Evolutionary conservation across 139 green algal species (phyloP).

Genomic region (Coelastrella sp.): DNA sequence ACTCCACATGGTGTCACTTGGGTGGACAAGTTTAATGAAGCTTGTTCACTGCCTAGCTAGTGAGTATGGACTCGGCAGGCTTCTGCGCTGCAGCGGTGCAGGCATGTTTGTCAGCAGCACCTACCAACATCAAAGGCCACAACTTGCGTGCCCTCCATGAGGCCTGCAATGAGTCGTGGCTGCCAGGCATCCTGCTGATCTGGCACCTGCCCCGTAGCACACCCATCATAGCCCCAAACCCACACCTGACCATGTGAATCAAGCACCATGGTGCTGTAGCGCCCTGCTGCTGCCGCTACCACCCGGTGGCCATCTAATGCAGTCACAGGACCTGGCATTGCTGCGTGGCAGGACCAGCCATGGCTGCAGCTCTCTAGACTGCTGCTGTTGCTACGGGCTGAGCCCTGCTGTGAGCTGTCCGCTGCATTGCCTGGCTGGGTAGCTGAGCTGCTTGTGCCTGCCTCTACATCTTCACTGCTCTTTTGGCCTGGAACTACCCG

Average conservation of each 20-base stretch:
- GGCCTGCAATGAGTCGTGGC: conserved; percentile 45
- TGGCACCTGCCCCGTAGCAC: conserved; percentile 48
- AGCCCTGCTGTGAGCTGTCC: neutral
- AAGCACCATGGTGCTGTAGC: conserved; percentile 65
- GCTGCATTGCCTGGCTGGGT: neutral
- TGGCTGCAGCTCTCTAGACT: neutral
- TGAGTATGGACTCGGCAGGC: too few relatives aligned
- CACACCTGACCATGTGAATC: conserved; percentile 49
- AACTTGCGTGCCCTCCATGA: conserved; percentile 53
- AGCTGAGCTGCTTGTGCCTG: neutral
- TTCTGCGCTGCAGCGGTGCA: too few relatives aligned
- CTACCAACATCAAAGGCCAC: conserved; percentile 60
- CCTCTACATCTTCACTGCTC: neutral
- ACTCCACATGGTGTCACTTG: too few relatives aligned
- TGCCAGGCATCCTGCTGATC: conserved; percentile 23
- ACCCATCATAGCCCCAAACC: conserved; percentile 62
- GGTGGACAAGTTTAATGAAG: too few relatives aligned
- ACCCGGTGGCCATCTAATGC: conserved; percentile 27
- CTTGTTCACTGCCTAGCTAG: too few relatives aligned
- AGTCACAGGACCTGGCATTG: conserved; percentile 2
- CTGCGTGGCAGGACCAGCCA: conserved; percentile 31
- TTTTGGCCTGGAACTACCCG: conserved; percentile 14
- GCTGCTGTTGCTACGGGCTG: neutral
- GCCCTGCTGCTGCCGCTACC: conserved; percentile 54
- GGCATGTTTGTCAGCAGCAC: neutral